Percentiles rank a stretch among this genome's conserved stretches.
phyloP scores from a whole-genome alignment of 2,329 filamentous ascomycete genomes.

The Trichoderma guizhouense region DNA sequence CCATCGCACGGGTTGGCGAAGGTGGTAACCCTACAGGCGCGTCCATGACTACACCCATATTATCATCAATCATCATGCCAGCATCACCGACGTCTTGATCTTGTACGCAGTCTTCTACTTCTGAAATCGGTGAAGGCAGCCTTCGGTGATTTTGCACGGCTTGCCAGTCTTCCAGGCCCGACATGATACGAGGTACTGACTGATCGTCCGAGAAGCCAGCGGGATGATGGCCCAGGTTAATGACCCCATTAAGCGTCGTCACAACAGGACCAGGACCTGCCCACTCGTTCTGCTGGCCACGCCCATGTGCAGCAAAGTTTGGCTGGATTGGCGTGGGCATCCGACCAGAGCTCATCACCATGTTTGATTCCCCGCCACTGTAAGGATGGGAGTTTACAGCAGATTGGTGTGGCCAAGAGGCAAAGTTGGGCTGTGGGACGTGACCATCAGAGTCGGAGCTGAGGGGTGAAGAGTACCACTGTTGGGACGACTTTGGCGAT shows the following conservation, averaged over 20 bases:
- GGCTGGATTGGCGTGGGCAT: conserved; percentile 60
- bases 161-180: conserved; percentile 47
- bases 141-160: conserved; percentile 52
- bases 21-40: conserved; percentile 22
- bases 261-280: conserved; percentile 33
- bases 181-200: conserved; percentile 48
- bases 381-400: conserved; percentile 20
- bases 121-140: conserved; percentile 59
- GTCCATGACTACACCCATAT: conserved; percentile 29
- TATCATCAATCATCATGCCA: conserved; percentile 34
- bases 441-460: conserved; percentile 41
- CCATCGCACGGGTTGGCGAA: conserved; percentile 36
- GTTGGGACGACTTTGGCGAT: conserved; percentile 36
- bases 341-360: conserved; percentile 49
- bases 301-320: conserved; percentile 53
- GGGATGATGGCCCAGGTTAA: conserved; percentile 41
- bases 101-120: conserved; percentile 48
- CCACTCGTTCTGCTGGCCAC: conserved; percentile 49
- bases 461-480: conserved; percentile 32
- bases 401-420: conserved; percentile 32
- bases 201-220: conserved; percentile 40
- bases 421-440: conserved; percentile 30
- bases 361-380: conserved; percentile 47
- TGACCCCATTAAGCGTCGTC: conserved; percentile 34
- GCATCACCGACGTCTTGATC: conserved; percentile 33